Evolutionary conservation across 192 early-diverging fungal species (phyloP).

Genomic region (Backusella psychrophila): DNA sequence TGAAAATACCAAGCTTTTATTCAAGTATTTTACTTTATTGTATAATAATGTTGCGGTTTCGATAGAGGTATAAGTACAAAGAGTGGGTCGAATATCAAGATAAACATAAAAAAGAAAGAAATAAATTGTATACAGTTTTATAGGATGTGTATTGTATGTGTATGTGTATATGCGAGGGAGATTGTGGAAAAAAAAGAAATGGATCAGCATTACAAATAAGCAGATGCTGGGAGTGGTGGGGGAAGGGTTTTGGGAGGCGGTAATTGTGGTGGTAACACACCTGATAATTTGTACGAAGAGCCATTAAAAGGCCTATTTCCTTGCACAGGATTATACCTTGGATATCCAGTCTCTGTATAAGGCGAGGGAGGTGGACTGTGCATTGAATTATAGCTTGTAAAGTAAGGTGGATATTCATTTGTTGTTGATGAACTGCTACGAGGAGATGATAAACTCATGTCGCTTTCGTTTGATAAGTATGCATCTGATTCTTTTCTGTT

Average conservation of each 20-base stretch:
- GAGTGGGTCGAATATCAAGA: not conserved
- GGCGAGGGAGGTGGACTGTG: not conserved
- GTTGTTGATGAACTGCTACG: not conserved
- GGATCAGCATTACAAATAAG: constrained; percentile 4
- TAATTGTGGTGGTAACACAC: constrained; percentile 1
- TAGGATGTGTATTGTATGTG: not conserved
- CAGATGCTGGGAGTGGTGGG: not conserved
- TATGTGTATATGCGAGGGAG: not conserved
- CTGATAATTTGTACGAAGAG: not conserved
- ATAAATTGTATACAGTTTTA: not conserved
- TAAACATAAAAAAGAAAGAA: not conserved
- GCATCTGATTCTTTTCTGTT: not conserved
- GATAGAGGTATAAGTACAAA: not conserved
- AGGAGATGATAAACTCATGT: not conserved
- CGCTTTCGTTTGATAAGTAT: not conserved
- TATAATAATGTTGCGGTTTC: not conserved
- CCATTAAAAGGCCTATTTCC: not conserved
- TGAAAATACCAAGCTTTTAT: not conserved
- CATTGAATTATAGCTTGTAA: not conserved
- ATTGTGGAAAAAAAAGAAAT: not conserved
- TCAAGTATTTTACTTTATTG: not conserved
- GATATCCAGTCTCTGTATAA: not conserved
- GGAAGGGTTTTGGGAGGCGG: not conserved
- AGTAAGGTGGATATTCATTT: not conserved
- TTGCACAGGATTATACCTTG: not conserved